A percentile compares a stretch with the other conserved stretches of the same genome.
Evolutionary conservation across 805 yeast species (phyloP).

Genomic region (Candida nanaspora): DNA sequence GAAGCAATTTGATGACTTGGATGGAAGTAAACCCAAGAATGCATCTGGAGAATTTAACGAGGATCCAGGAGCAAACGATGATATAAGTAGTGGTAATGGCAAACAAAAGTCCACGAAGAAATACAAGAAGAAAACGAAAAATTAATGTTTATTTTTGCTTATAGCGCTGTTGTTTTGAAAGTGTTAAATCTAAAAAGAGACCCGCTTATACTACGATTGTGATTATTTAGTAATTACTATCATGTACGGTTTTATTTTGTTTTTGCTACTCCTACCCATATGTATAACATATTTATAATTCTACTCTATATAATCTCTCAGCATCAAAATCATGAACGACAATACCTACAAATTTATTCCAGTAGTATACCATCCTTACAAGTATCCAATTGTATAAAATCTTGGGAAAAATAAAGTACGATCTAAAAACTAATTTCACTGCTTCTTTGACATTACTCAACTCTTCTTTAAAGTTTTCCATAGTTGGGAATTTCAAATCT

Average conservation of each 20-base stretch:
- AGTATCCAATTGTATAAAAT: conserved; percentile 45
- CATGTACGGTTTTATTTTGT: no score
- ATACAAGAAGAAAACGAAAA: background rate
- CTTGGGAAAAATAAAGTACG: conserved; percentile 67
- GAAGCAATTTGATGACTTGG: conserved; percentile 59
- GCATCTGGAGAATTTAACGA: no score
- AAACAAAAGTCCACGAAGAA: background rate
- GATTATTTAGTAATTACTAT: no score
- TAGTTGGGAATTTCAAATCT: conserved; percentile 8
- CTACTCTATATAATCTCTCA: conserved; percentile 21
- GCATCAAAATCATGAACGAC: conserved; percentile 26
- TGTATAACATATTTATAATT: conserved; percentile 6
- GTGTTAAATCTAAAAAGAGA: no score
- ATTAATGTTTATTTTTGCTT: background rate
- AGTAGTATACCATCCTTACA: conserved; percentile 44
- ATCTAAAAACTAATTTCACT: conserved; percentile 49
- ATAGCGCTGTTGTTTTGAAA: background rate
- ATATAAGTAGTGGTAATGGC: background rate
- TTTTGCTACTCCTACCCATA: no score
- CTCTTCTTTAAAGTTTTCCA: conserved; percentile 45
- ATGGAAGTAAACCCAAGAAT: conserved; percentile 31
- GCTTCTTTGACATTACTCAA: conserved; percentile 50
- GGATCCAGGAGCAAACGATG: background rate
- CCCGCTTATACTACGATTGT: no score
- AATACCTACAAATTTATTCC: conserved; percentile 75